Base-by-base conservation (phyloP, 2,329 filamentous ascomycete species). In the Cercospora janseana region DNA sequence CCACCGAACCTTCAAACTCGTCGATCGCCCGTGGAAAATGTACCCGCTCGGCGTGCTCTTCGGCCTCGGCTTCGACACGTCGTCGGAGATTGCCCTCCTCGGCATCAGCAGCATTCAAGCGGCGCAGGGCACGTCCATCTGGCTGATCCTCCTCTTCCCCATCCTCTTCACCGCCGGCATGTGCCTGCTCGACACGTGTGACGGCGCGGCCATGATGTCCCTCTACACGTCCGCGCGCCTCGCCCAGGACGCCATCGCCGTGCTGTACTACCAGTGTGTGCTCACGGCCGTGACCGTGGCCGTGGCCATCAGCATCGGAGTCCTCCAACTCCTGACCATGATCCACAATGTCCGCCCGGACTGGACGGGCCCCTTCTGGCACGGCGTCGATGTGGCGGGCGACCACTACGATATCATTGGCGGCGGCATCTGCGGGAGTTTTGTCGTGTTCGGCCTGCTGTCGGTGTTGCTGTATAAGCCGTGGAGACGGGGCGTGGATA, bases 171-270 rank as follows among this genome's bases (percentile, higher is more conserved):
- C 92, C 0, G 88, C 87, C 1, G 93, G 89, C 51, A 97, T 98
- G 93, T 96, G 91, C 68, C 78, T 97, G 16, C 75, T 97, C 4
- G 93, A 97, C 69, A 96, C 91, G 0, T 86, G 85, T 0, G 93
- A 97, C 62, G 92, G 92, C 18, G 92, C 92, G 1, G 77, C 96
- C 15, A 97, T 97, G 91, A 91, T 95, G 81, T 85, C 86, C 0
- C 76, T 97, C 1, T 97, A 98, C 70, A 90, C 91, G 0, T 87
- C 85, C 29, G 88, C 81, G 9, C 72, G 86, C 23, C 84, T 94
- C 38, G 83, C 88, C 0, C 77, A 86, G 50, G 91, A 97, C 63
- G 79, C 80, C 1, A 82, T 97, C n/a, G 90, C 91, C 0, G 91
- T 96, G 38, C 73, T 95, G 1, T 97, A 97, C 72, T 97, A 96